Evolutionary conservation across 306 rosid species (phyloP).

Genomic region (Notholithocarpus densiflorus): DNA sequence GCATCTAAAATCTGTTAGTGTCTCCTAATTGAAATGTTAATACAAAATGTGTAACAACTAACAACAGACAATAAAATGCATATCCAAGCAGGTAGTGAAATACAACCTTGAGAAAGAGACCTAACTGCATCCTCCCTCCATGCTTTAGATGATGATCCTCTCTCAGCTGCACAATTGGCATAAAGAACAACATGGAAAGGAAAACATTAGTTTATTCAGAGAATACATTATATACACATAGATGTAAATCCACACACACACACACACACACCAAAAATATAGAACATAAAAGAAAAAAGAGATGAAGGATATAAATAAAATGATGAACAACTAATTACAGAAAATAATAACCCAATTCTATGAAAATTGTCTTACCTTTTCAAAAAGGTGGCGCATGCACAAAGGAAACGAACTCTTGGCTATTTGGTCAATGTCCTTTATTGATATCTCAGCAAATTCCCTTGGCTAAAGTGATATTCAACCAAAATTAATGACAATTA

Average conservation of each 20-base stretch:
- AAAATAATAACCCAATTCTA: slow-evolving; percentile 7
- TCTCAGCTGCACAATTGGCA: slow-evolving; percentile 57
- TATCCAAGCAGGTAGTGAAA: slow-evolving; percentile 11
- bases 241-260: too few species aligned
- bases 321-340: slow-evolving; percentile 4
- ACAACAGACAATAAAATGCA: not conserved
- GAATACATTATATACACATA: not conserved
- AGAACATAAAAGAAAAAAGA: not conserved
- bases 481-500: slow-evolving; percentile 23
- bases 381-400: slow-evolving; percentile 92
- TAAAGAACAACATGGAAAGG: slow-evolving; percentile 12
- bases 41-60: not conserved
- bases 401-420: slow-evolving; percentile 89
- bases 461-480: slow-evolving; percentile 55
- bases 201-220: not conserved
- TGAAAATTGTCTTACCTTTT: slow-evolving; percentile 59
- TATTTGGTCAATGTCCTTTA: slow-evolving; percentile 74
- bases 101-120: slow-evolving; percentile 92
- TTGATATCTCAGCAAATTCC: slow-evolving; percentile 64
- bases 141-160: slow-evolving; percentile 99
- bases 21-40: not conserved
- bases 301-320: not conserved
- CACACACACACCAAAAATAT: not conserved
- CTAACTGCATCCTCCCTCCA: slow-evolving; percentile 97
- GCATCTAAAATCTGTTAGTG: not conserved